Evolutionary conservation across 192 early-diverging fungal genomes (phyloP).

Genomic region (Coemansia sp.): DNA sequence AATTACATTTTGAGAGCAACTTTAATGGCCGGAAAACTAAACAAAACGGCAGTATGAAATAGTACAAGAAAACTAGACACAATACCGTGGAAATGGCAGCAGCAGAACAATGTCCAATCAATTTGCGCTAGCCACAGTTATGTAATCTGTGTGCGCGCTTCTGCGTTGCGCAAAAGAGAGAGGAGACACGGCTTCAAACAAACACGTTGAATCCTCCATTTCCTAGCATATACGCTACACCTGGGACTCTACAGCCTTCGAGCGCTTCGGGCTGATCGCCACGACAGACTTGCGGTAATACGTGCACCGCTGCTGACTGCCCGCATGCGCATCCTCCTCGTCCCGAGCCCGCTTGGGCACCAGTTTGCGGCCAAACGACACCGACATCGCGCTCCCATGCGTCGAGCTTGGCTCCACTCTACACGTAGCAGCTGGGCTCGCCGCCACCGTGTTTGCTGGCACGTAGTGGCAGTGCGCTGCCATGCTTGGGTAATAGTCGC

Average conservation of each 20-base stretch:
- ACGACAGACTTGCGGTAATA: slow-evolving; percentile 41
- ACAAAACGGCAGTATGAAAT: background rate
- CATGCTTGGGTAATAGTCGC: slow-evolving; percentile 35
- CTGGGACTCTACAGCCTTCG: slow-evolving; percentile 35
- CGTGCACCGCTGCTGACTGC: slow-evolving; percentile 20
- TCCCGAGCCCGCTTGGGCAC: slow-evolving; percentile 43
- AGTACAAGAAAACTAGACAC: background rate
- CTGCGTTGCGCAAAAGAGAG: too few species aligned
- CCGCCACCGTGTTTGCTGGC: slow-evolving; percentile 15
- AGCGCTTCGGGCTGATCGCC: slow-evolving; percentile 36
- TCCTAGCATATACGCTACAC: slow-evolving; percentile 7
- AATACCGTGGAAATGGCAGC: too few species aligned
- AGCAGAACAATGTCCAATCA: background rate
- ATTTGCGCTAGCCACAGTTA: background rate
- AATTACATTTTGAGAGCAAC: too few species aligned
- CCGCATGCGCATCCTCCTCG: slow-evolving; percentile 9
- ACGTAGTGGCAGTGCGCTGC: slow-evolving; percentile 40
- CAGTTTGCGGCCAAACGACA: slow-evolving; percentile 20
- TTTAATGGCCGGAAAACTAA: background rate
- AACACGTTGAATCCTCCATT: background rate
- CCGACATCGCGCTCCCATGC: background rate
- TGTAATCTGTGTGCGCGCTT: background rate
- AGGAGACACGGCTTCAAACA: too few species aligned
- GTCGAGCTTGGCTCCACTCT: too few species aligned
- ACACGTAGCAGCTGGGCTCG: background rate